Evolutionary conservation across 352 stramenopile species (phyloP).

Genomic region (Globisporangium paroecandrum): DNA sequence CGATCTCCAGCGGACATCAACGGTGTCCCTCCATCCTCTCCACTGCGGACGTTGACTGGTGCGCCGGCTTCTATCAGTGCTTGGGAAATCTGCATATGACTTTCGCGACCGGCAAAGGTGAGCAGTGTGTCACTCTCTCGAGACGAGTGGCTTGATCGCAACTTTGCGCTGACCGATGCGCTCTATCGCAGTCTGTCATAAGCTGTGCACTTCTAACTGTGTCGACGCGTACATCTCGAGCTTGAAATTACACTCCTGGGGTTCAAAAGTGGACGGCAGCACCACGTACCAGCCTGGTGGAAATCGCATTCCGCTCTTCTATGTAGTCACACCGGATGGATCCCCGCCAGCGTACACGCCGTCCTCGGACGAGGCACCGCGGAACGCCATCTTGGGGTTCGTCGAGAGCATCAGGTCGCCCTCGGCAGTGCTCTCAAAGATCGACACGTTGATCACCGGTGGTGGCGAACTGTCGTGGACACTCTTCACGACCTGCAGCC

Average conservation of each 20-base stretch:
- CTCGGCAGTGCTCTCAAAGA: conserved; percentile 60
- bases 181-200: conserved; percentile 19
- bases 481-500: conserved; percentile 36
- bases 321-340: conserved; percentile 50
- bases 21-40: too few relatives aligned
- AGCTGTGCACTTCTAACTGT: conserved; percentile 31
- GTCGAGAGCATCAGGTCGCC: conserved; percentile 59
- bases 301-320: conserved; percentile 25
- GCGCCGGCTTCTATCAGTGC: too few relatives aligned
- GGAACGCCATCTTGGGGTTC: conserved; percentile 52
- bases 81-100: too few relatives aligned
- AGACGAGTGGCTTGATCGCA: too few relatives aligned
- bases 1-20: too few relatives aligned
- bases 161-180: too few relatives aligned
- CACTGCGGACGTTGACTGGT: too few relatives aligned
- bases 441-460: conserved; percentile 68
- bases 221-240: conserved; percentile 53
- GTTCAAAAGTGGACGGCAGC: conserved; percentile 77
- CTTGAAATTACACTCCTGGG: conserved; percentile 49
- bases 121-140: too few relatives aligned
- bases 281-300: conserved; percentile 63
- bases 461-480: background rate
- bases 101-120: too few relatives aligned
- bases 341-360: conserved; percentile 58
- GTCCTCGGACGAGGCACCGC: conserved; percentile 43